Conservation (phyloP, 768 basidiomycete species). For the Crepidotus variabilis region DNA sequence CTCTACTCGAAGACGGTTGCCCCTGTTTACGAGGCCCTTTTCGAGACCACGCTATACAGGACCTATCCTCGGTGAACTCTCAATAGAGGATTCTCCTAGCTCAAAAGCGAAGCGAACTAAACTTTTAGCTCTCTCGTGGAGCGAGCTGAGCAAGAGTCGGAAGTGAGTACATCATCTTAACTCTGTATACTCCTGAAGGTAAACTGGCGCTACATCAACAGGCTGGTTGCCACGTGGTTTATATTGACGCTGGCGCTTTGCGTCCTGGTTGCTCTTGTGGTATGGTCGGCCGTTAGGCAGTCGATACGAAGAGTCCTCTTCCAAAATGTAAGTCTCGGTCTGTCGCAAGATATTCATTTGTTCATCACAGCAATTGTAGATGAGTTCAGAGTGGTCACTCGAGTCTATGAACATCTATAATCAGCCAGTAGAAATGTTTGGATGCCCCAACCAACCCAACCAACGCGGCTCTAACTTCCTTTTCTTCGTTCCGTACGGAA, state of each 20-base stretch:
- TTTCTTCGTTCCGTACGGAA: neutral
- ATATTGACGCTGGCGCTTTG: neutral
- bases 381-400: conserved; percentile 2
- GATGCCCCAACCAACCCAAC: neutral
- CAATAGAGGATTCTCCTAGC: neutral
- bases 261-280: neutral
- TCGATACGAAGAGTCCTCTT: neutral
- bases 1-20: neutral
- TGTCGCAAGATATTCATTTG: neutral
- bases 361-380: neutral
- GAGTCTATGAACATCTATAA: conserved; percentile 3
- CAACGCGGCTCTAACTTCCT: conserved; percentile 8
- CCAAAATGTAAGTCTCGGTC: neutral
- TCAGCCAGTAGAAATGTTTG: conserved; percentile 1
- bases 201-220: neutral
- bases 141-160: neutral
- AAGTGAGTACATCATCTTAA: neutral
- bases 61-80: neutral
- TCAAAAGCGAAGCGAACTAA: neutral
- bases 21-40: neutral
- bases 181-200: neutral
- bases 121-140: neutral
- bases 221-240: neutral
- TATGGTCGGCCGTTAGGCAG: neutral
- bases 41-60: neutral